Base-by-base conservation (phyloP, 2,329 filamentous ascomycete genomes). In the Neonectria sp. region DNA sequence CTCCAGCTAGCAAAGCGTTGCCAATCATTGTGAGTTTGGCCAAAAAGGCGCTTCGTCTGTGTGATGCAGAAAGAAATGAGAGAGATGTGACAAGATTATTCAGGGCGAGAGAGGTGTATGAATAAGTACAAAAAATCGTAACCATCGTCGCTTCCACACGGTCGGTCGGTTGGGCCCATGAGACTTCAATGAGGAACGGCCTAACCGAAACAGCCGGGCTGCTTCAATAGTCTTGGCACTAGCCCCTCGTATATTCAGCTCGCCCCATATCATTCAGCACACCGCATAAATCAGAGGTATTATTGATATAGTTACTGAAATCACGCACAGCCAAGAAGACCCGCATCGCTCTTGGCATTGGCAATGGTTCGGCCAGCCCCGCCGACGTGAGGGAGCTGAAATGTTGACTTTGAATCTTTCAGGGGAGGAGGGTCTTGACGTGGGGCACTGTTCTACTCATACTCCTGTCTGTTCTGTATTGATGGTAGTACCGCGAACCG, bases 211-310 rank as follows among this genome's bases (percentile, higher is more conserved):
- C 8, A 33, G 31, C 37, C 21, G 45, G 24, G 45, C 37, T 31
- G 27, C 33, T 55, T 65, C 37, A 43, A n/a, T 43, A 43, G 37
- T 43, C 37, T 43, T 43, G 6, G 37, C 5, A 17, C n/a, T 43
- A 43, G 37, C 37, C 49, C 46, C 40, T 51, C 29, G 21, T 25
- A 35, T 57, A 43, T 68, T 68, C 66, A 68, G 63, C 66, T n/a
- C 21, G 45, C 45, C 45, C 24, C 45, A 27, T n/a, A 45, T 9
- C 9, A 25, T 24, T 25, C 21, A 25, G 12, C 45, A 25, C 45
- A 48, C 45, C 45, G 45, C 45, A 48, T 46, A 25, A 27, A 48
- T 25, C 24, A 13, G 21, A 24, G 21, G 21, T 6, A 24, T 48
- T 48, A 25, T 13, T 25, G 11, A 48, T 24, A 12, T 2, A 7